Base-by-base conservation (phyloP, 148 eudicot genomes). In the Agrostemma githago region DNA sequence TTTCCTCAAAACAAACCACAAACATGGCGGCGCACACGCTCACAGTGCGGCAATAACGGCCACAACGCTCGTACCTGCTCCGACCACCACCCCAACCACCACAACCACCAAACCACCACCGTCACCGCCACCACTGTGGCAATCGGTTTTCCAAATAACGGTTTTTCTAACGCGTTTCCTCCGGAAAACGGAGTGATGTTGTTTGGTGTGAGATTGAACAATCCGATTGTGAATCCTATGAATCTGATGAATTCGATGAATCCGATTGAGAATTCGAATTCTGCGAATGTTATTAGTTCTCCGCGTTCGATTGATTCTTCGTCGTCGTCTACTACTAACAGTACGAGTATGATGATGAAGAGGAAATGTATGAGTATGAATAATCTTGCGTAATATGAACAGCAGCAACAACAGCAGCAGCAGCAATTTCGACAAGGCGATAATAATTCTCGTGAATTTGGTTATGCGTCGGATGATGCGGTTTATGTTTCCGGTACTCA, bases 381-480 rank as follows among this genome's bases (percentile, higher is more conserved):
- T 17, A 92, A 89, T 73, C 84, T 91, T 2, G 86, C 90, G 26
- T 92, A 89, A 67, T 92, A 72, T 57, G 94, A 91, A 9, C 83
- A 78, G 15, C 75, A 81, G 6, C 80, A 79, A 3, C 90, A 81
- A 1, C 26, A 34, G 8, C 20, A 43, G 12, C 66, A 26, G 34
- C 34, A 26, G 34, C 34, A 26, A 9, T 51, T 51, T 51, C 56
- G 56, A 51, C 56, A 51, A 51, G 15, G 56, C 56, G 56, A 51
- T 1, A 11, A 37, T 12, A 62, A 68, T 74, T 74, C 63, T 3
- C 51, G 60, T 6, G 64, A 68, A 43, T 77, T 87, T 54, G 97
- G 91, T 0, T 92, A 92, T 70, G 89, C 79, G n/a, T 89, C 97
- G 21, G 97, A 92, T 73, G 94, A 89, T 66, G 89, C 86, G 21